phyloP scores from a whole-genome alignment of 352 stramenopile species.

The Thalassiosira oceanica region DNA sequence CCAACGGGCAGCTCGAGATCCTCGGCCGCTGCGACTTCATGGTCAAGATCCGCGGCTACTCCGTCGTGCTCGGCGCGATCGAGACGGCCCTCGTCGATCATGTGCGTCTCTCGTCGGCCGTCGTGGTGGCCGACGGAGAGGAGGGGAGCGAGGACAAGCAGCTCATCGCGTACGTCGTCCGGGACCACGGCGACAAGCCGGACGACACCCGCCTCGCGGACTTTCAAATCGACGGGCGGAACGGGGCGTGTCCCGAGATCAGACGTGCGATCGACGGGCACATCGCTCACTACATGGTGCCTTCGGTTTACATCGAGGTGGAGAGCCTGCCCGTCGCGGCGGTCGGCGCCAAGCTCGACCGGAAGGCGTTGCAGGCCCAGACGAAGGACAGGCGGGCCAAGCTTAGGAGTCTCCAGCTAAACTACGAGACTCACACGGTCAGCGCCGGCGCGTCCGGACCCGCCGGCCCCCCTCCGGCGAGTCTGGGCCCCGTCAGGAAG shows the following conservation, averaged over 20 bases:
- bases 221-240: slow-evolving; percentile 38
- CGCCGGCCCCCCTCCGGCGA: neutral
- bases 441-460: slow-evolving; percentile 1
- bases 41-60: slow-evolving; percentile 95
- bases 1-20: slow-evolving; percentile 89
- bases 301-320: slow-evolving; percentile 39
- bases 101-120: slow-evolving; percentile 83
- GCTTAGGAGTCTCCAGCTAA: slow-evolving; percentile 34
- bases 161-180: slow-evolving; percentile 86
- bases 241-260: slow-evolving; percentile 32
- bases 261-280: slow-evolving; percentile 25
- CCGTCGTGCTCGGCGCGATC: slow-evolving; percentile 89
- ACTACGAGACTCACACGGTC: slow-evolving; percentile 34
- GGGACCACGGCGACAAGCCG: slow-evolving; percentile 30
- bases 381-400: slow-evolving; percentile 56
- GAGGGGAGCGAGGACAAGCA: slow-evolving; percentile 83
- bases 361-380: slow-evolving; percentile 87
- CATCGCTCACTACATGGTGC: slow-evolving; percentile 25
- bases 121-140: slow-evolving; percentile 90
- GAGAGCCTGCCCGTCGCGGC: slow-evolving; percentile 47
- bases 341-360: slow-evolving; percentile 85
- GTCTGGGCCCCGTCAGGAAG: slow-evolving; percentile 1
- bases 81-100: slow-evolving; percentile 88
- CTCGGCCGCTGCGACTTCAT: slow-evolving; percentile 92
- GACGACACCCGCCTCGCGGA: slow-evolving; percentile 24